Percentiles rank a stretch among this genome's conserved stretches.
phyloP scores from a whole-genome alignment of 2,329 filamentous ascomycete genomes.

The Epichloe sylvatica region DNA sequence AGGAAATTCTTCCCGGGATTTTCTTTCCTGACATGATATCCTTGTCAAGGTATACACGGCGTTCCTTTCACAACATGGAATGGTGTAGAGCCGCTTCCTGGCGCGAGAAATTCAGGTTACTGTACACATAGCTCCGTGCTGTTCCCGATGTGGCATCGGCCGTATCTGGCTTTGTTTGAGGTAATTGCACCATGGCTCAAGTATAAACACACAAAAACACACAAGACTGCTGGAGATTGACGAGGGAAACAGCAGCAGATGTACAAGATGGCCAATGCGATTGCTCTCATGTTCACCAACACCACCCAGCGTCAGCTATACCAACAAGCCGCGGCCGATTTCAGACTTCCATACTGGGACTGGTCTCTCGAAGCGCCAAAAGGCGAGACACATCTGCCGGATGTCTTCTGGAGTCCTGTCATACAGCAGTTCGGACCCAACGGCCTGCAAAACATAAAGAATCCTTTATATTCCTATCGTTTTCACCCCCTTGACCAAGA shows the following conservation, averaged over 20 bases:
- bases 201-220: not conserved
- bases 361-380: slow-evolving; percentile 37
- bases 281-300: slow-evolving; percentile 35
- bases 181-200: slow-evolving; percentile 17
- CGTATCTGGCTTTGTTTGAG: slow-evolving; percentile 54
- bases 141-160: slow-evolving; percentile 73
- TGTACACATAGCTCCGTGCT: slow-evolving; percentile 64
- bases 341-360: slow-evolving; percentile 47
- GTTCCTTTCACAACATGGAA: slow-evolving; percentile 49
- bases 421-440: slow-evolving; percentile 43
- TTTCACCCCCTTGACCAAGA: slow-evolving; percentile 46
- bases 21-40: not conserved
- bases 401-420: slow-evolving; percentile 31
- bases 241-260: slow-evolving; percentile 21
- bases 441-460: slow-evolving; percentile 40
- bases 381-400: slow-evolving; percentile 34
- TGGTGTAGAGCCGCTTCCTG: slow-evolving; percentile 33
- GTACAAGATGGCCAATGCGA: slow-evolving; percentile 22
- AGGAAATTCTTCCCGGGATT: not conserved
- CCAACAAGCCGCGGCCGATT: slow-evolving; percentile 33
- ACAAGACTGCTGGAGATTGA: slow-evolving; percentile 7
- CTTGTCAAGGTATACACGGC: slow-evolving; percentile 61
- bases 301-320: slow-evolving; percentile 34
- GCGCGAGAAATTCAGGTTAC: slow-evolving; percentile 50
- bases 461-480: slow-evolving; percentile 46